Evolutionary conservation across 2,329 filamentous ascomycete species (phyloP).

Genomic region (Aspergillus amoenus): DNA sequence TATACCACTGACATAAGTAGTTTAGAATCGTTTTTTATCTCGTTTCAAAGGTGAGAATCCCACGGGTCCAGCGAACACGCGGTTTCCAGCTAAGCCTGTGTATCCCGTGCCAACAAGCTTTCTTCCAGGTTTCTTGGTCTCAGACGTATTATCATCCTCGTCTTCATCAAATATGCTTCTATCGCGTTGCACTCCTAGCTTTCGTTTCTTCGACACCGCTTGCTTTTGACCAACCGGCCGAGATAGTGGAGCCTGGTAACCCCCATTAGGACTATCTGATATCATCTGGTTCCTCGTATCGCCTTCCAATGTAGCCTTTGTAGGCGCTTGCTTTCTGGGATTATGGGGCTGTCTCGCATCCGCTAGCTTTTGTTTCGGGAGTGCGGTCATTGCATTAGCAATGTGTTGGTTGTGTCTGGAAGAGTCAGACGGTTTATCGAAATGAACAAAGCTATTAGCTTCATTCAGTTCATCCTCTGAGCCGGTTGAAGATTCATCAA

Average conservation of each 20-base stretch:
- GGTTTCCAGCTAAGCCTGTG: conserved; percentile 10
- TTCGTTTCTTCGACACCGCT: conserved; percentile 67
- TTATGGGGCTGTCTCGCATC: not conserved
- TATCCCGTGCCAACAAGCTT: conserved; percentile 27
- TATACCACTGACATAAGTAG: not conserved
- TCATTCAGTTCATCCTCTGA: conserved; percentile 30
- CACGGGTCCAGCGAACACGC: conserved; percentile 50
- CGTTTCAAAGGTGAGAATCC: conserved; percentile 72
- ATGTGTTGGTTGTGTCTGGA: not conserved
- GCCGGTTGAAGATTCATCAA: conserved; percentile 39
- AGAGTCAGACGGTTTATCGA: conserved; percentile 1
- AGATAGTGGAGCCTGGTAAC: conserved; percentile 17
- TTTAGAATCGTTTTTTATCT: conserved; percentile 52
- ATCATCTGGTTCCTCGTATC: not conserved
- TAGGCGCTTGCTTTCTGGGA: not conserved
- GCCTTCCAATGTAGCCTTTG: not conserved
- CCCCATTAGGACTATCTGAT: conserved; percentile 17
- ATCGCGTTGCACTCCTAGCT: conserved; percentile 62
- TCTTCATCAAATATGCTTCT: conserved; percentile 71
- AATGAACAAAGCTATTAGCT: conserved; percentile 14
- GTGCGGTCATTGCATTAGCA: not conserved
- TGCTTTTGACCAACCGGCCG: conserved; percentile 25
- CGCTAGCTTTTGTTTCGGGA: not conserved
- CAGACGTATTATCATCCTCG: conserved; percentile 51
- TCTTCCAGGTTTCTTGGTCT: conserved; percentile 26